phyloP scores from a whole-genome alignment of 148 eudicot species.

The Tetragonia tetragonoides region DNA sequence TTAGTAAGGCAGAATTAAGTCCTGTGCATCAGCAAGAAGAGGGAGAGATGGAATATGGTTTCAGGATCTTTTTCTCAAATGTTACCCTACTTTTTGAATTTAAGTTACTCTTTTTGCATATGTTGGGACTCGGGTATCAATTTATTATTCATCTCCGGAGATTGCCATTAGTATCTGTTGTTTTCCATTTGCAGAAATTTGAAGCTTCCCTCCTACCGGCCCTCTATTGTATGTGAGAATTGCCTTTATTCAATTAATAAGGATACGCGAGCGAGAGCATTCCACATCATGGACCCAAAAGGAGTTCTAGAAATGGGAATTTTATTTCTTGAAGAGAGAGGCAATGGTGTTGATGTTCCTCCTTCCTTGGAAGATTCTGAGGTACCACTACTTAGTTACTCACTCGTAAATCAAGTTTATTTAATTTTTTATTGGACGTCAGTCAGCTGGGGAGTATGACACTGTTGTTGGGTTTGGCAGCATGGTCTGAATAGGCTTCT shows the following conservation, averaged over 20 bases:
- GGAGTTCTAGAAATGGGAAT: constrained; percentile 83
- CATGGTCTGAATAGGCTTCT: constrained; percentile 43
- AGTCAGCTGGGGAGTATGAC: background rate
- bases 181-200: constrained; percentile 51
- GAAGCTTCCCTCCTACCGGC: constrained; percentile 85
- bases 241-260: constrained; percentile 74
- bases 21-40: no score
- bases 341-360: constrained; percentile 29
- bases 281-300: constrained; percentile 83
- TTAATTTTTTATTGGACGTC: background rate
- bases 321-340: constrained; percentile 82
- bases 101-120: no score
- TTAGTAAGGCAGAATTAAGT: no score
- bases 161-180: background rate
- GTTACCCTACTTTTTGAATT: no score
- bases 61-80: no score
- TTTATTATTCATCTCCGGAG: background rate
- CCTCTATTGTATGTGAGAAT: constrained; percentile 87
- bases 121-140: background rate
- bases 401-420: background rate
- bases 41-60: no score
- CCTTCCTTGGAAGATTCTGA: constrained; percentile 48
- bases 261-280: constrained; percentile 80
- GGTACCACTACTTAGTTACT: constrained; percentile 30
- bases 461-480: constrained; percentile 35